These are phyloP conservation scores for Aquilaria yunnanensis DNA, from an alignment of 345 rosid genomes.

Conservation along the genomic window DNA sequence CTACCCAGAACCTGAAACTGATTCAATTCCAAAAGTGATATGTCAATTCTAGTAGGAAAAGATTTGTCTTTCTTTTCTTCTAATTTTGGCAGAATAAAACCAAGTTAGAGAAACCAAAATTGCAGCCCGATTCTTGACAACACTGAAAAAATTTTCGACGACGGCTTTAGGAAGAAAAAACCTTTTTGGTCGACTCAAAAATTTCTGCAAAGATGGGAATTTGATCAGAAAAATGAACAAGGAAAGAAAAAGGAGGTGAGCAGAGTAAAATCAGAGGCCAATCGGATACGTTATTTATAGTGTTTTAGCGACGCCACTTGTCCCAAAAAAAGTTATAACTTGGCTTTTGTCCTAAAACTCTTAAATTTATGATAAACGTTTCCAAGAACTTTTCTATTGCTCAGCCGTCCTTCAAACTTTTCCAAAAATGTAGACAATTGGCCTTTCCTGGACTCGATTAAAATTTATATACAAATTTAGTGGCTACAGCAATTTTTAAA, in stretches of 20 bases:
- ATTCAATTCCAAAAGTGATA: background rate
- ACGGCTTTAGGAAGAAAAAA: no score
- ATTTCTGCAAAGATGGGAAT: background rate
- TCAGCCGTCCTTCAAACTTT: no score
- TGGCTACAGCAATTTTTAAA: no score
- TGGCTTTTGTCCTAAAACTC: no score
- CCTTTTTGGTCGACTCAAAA: background rate
- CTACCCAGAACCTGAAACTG: slow-evolving; percentile 23
- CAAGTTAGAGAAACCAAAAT: slow-evolving; percentile 11
- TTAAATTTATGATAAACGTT: no score
- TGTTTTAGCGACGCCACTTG: slow-evolving; percentile 6
- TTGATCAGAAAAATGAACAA: background rate
- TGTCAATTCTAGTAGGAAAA: background rate
- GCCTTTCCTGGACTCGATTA: no score
- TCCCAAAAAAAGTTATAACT: background rate
- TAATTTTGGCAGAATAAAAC: no score
- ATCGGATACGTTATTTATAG: slow-evolving; percentile 23
- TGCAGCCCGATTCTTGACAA: slow-evolving; percentile 20
- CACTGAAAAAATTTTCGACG: background rate
- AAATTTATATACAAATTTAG: no score
- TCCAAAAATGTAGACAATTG: no score
- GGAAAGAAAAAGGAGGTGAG: slow-evolving; percentile 5
- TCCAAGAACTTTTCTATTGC: no score
- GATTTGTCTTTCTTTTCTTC: slow-evolving; percentile 5
- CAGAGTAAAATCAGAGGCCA: slow-evolving; percentile 31